These are phyloP conservation scores for Verticillium dahliae DNA, from an alignment of 2,329 filamentous ascomycete genomes.

Conservation along the genomic window DNA sequence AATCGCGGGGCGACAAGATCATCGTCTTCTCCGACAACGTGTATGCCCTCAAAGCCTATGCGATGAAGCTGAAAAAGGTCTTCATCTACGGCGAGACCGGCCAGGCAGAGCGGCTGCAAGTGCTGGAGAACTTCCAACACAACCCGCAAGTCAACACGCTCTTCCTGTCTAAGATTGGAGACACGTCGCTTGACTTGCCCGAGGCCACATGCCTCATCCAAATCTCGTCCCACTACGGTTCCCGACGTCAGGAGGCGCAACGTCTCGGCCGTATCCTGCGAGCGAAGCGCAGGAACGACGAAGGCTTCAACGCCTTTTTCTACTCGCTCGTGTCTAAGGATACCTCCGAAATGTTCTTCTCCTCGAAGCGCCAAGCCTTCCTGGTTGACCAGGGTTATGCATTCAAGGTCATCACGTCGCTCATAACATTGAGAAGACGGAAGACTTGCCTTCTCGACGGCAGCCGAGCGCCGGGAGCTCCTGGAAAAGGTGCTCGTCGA, in stretches of 20 bases:
- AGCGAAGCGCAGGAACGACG: constrained; percentile 92
- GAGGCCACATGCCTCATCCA: constrained; percentile 96
- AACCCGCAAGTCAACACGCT: constrained; percentile 86
- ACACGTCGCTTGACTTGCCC: constrained; percentile 94
- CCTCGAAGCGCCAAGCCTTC: constrained; percentile 93
- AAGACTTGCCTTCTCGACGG: constrained; percentile 71
- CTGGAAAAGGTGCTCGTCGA: constrained; percentile 86
- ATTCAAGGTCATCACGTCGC: constrained; percentile 96
- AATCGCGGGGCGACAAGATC: constrained; percentile 90
- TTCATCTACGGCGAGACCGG: constrained; percentile 88
- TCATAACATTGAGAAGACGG: constrained; percentile 83
- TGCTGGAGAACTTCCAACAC: constrained; percentile 92
- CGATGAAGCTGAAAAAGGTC: constrained; percentile 74
- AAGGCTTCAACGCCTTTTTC: constrained; percentile 98
- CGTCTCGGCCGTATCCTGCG: constrained; percentile 86
- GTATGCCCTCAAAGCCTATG: constrained; percentile 82
- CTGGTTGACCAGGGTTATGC: constrained; percentile 97
- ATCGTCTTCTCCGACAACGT: constrained; percentile 99
- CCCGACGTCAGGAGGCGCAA: constrained; percentile 92
- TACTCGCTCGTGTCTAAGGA: constrained; percentile 97
- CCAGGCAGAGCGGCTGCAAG: constrained; percentile 76
- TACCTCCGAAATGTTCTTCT: constrained; percentile 97
- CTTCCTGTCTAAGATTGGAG: constrained; percentile 94
- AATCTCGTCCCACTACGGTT: constrained; percentile 96
- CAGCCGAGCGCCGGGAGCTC: constrained; percentile 75